phyloP scores from a whole-genome alignment of 2,329 filamentous ascomycete species.

The Nemania bipapillata region DNA sequence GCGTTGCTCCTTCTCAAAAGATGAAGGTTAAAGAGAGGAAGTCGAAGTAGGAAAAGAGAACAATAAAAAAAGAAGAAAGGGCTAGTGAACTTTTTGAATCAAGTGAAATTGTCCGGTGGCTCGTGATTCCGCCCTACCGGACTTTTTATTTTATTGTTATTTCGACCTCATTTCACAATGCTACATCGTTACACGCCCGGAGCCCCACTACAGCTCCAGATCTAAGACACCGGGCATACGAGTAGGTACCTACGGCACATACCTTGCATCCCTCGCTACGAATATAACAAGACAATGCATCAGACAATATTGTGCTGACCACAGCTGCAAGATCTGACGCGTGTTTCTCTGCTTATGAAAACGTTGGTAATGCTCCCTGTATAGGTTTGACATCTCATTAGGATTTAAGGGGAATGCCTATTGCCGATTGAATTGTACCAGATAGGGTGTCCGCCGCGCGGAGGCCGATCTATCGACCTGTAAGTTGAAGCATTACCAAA shows the following conservation, averaged over 20 bases:
- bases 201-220: constrained; percentile 29
- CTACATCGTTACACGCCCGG: constrained; percentile 29
- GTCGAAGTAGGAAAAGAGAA: not conserved
- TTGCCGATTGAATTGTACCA: not conserved
- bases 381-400: not conserved
- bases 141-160: constrained; percentile 15
- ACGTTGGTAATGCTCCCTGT: not conserved
- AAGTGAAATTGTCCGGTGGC: constrained; percentile 12
- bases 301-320: not conserved
- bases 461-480: constrained; percentile 7
- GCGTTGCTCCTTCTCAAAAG: not conserved
- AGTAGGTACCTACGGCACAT: not conserved
- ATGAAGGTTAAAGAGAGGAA: not conserved
- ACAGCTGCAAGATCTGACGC: constrained; percentile 5
- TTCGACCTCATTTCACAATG: constrained; percentile 5
- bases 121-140: not conserved
- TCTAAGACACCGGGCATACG: constrained; percentile 23
- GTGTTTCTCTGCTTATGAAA: constrained; percentile 9
- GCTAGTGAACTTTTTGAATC: constrained; percentile 3
- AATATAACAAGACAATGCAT: not conserved
- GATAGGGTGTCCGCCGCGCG: constrained; percentile 21
- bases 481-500: not conserved
- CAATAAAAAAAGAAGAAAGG: not conserved
- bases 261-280: not conserved
- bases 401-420: not conserved